phyloP scores from a whole-genome alignment of 306 rosid species.

The Trichosanthes cucumerina region DNA sequence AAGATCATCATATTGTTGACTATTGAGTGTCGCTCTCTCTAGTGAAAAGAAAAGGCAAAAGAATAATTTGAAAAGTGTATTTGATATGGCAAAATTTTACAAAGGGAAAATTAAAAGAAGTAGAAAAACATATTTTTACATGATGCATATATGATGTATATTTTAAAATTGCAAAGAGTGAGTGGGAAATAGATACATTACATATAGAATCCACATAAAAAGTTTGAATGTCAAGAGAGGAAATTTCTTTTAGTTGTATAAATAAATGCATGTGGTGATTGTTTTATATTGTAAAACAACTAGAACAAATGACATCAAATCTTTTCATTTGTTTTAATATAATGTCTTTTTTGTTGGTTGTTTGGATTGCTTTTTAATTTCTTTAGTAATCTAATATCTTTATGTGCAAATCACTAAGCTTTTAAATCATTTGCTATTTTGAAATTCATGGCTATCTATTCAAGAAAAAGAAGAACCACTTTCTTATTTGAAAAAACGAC shows the following conservation, averaged over 20 bases:
- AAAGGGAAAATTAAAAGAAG: neutral
- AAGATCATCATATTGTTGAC: too few relatives aligned
- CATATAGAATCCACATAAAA: neutral
- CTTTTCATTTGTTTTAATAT: neutral
- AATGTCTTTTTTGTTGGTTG: neutral
- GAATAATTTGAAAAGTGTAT: too few relatives aligned
- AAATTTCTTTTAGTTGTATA: neutral
- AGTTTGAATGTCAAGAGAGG: neutral
- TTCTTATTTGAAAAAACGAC: neutral
- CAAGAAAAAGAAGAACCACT: neutral
- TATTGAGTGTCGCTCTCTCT: too few relatives aligned
- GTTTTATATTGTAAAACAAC: neutral
- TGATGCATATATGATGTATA: too few relatives aligned
- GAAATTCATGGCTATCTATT: neutral
- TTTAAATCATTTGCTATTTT: neutral
- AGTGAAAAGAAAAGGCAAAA: neutral
- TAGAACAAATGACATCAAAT: neutral
- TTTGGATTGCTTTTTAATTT: neutral
- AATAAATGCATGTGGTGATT: neutral
- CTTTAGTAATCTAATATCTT: neutral
- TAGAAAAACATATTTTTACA: neutral
- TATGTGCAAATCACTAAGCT: neutral
- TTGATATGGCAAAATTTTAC: neutral
- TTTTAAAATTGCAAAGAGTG: neutral
- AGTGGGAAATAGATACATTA: neutral